Conservation (phyloP, 805 yeast genomes). For the Metschnikowia matae region DNA sequence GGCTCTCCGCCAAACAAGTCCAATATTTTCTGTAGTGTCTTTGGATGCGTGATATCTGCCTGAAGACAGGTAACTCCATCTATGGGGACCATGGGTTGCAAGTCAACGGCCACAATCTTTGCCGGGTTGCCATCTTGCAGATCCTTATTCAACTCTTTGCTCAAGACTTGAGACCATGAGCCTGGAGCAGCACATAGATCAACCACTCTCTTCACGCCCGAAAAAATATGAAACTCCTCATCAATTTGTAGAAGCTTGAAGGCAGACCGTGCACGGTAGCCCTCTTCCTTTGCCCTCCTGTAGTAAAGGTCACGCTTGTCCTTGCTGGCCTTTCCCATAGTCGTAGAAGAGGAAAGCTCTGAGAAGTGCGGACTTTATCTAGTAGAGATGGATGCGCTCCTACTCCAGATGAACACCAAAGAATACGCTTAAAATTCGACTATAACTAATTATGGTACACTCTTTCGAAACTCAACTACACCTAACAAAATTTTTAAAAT, state of each 20-base stretch:
- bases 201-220: conserved; percentile 76
- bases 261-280: conserved; percentile 97
- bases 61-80: conserved; percentile 84
- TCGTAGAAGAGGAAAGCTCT: not conserved
- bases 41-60: conserved; percentile 97
- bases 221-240: conserved; percentile 81
- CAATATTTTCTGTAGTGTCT: conserved; percentile 70
- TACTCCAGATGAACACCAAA: not conserved
- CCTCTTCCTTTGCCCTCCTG: conserved; percentile 93
- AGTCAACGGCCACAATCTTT: conserved; percentile 88
- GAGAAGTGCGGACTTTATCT: conserved; percentile 3
- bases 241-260: conserved; percentile 87
- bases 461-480: too few species aligned
- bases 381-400: conserved; percentile 1
- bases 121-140: conserved; percentile 36
- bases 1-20: conserved; percentile 84
- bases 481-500: too few species aligned
- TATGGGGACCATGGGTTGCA: conserved; percentile 98
- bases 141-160: conserved; percentile 50
- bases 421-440: not conserved
- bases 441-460: not conserved
- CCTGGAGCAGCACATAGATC: conserved; percentile 82
- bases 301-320: conserved; percentile 92
- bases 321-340: conserved; percentile 84
- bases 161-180: conserved; percentile 95